phyloP scores from a whole-genome alignment of 768 basidiomycete species.

The Kwoniella pini region DNA sequence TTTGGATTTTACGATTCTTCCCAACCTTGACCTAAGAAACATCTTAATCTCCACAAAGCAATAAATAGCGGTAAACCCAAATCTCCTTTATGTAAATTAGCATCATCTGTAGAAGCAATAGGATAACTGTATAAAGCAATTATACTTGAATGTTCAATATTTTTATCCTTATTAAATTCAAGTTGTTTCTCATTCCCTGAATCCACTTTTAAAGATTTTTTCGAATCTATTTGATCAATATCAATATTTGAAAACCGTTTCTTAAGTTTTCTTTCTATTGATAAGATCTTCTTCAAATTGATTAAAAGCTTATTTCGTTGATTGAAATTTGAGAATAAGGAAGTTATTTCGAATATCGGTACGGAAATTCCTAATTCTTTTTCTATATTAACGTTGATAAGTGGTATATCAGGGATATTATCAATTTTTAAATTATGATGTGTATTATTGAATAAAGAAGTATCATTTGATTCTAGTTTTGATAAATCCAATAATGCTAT shows the following conservation, averaged over 20 bases:
- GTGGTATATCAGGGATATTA: background rate
- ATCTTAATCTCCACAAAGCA: constrained; percentile 18
- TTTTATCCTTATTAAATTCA: background rate
- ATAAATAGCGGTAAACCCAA: constrained; percentile 11
- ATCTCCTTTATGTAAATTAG: background rate
- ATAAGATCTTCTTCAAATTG: background rate
- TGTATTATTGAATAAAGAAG: too few relatives aligned
- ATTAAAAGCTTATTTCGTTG: background rate
- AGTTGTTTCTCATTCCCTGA: too few relatives aligned
- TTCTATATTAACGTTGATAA: background rate
- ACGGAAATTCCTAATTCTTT: too few relatives aligned
- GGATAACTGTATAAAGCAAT: background rate
- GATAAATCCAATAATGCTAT: constrained; percentile 14
- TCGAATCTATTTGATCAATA: too few relatives aligned
- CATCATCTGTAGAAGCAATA: background rate
- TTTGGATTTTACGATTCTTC: background rate
- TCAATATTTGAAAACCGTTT: too few relatives aligned
- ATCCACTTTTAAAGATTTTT: too few relatives aligned
- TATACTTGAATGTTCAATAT: background rate
- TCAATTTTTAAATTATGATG: background rate
- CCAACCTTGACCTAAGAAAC: constrained; percentile 22
- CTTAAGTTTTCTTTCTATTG: background rate
- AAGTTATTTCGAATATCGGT: constrained; percentile 3
- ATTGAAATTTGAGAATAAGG: background rate
- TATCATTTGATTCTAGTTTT: background rate